Evolutionary conservation across 129 eudicot genomes (phyloP), one percentile per base, ranked within the genome.

Genomic region (Gnaphalium uliginosum): DNA sequence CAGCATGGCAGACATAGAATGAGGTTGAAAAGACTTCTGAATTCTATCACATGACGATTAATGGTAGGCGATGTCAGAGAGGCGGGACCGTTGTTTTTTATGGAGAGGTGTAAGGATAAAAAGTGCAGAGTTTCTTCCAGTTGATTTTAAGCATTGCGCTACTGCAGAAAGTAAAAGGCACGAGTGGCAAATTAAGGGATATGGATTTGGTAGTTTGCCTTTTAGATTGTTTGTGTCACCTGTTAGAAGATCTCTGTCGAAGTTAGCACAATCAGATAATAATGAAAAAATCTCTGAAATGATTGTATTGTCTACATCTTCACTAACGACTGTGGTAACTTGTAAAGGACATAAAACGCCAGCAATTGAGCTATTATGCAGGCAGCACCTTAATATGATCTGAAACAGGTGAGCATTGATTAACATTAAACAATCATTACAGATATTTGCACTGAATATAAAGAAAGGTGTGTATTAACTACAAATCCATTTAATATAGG

Each of bases 231-330:
- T 82, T 50, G 89, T 74, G 33, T 90, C 96, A 76, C 83, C 88
- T 37, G 87, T 74, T 79, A 79, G 85, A 21, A 78, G 74, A 35
- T 87, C 91, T 77, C 82, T 85, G 96, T 29, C 2, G 32, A 29
- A 29, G 32, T 29, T 29, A 29, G 93, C 88, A 73, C 96, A 93
- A 19, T 81, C 54, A 19, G 93, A 82, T 67, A 94, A 54, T 72
- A 89, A 67, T 27, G 96, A 84, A 79, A 90, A 94, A 25, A 90
- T 85, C 76, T 90, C 96, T 46, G 98, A 85, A 79, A 90, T 71
- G 68, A 94, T 86, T 17, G 98, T 90, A 22, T 86, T 87, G 73
- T 94, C 98, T 3, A 91, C 98, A 69, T 97, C 97, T 33, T 97
- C 96, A 76, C 96, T 94, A 19, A 94, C 98, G n/a, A 87, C 85